These are phyloP conservation scores for Acanthamoeba castellanii DNA, from an alignment of 208 protist species.

Conservation along the genomic window DNA sequence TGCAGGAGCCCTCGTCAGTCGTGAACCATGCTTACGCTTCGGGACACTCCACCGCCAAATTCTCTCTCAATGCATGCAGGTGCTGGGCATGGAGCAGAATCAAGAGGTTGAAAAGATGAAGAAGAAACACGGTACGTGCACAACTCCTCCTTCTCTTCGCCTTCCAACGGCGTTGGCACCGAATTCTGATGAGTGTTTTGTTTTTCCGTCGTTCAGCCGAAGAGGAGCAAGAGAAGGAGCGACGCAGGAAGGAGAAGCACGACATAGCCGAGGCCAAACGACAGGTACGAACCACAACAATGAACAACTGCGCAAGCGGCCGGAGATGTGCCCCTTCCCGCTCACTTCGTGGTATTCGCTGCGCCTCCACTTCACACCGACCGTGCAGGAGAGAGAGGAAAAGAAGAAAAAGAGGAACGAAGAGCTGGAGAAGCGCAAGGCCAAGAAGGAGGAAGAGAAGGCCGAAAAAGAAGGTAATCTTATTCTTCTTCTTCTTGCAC, in stretches of 20 bases:
- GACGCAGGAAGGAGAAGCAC: conserved; percentile 14
- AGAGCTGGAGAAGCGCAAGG: conserved; percentile 32
- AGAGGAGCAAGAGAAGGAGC: conserved; percentile 31
- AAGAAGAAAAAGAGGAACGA: conserved; percentile 51
- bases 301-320: neutral
- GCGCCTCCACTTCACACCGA: too few species aligned
- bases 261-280: conserved; percentile 24
- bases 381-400: conserved; percentile 12
- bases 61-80: neutral
- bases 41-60: too few species aligned
- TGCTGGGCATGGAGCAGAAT: neutral
- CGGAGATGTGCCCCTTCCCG: too few species aligned
- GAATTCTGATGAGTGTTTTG: neutral
- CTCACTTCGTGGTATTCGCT: too few species aligned
- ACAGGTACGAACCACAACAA: neutral
- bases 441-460: conserved; percentile 46
- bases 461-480: conserved; percentile 41
- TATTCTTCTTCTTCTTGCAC: neutral
- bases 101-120: neutral
- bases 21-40: too few species aligned
- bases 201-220: neutral
- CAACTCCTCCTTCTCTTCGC: too few species aligned
- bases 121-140: conserved; percentile 25
- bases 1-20: neutral
- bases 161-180: neutral